Evolutionary conservation across 331 rosid genomes (phyloP).

Genomic region (Acacia pycnantha): DNA sequence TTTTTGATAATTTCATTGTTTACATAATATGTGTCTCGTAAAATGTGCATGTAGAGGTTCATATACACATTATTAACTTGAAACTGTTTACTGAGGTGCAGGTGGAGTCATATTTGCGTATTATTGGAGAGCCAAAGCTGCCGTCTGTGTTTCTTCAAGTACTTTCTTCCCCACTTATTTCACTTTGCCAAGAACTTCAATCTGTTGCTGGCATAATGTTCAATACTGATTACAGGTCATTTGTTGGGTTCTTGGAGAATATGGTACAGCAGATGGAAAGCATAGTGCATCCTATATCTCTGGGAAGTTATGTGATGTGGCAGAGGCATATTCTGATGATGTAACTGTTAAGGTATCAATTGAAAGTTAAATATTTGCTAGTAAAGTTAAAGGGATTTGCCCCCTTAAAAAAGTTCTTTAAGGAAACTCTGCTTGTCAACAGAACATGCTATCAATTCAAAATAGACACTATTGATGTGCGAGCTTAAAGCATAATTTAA

Average conservation of each 20-base stretch:
- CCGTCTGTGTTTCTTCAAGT: conserved; percentile 90
- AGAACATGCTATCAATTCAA: background rate
- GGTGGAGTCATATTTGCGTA: conserved; percentile 83
- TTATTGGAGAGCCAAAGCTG: conserved; percentile 84
- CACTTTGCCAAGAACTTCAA: background rate
- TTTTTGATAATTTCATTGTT: conserved; percentile 21
- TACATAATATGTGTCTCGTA: background rate
- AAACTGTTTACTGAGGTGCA: conserved; percentile 33
- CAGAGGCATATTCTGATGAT: conserved; percentile 84
- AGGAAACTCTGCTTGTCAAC: conserved; percentile 2
- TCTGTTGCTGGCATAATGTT: conserved; percentile 18
- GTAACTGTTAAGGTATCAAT: conserved; percentile 77
- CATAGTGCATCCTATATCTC: conserved; percentile 65
- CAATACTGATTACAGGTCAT: conserved; percentile 65
- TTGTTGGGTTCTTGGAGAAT: conserved; percentile 95
- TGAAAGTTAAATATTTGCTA: conserved; percentile 3
- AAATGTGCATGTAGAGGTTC: background rate
- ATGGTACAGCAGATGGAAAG: conserved; percentile 86
- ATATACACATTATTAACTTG: background rate
- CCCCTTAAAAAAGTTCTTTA: background rate
- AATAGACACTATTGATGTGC: background rate
- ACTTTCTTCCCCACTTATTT: conserved; percentile 11
- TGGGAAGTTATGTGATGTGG: conserved; percentile 84
- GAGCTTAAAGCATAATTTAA: conserved; percentile 12
- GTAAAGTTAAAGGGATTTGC: background rate